Base-by-base conservation (phyloP, 352 stramenopile genomes). In the Pythium graminicola region DNA sequence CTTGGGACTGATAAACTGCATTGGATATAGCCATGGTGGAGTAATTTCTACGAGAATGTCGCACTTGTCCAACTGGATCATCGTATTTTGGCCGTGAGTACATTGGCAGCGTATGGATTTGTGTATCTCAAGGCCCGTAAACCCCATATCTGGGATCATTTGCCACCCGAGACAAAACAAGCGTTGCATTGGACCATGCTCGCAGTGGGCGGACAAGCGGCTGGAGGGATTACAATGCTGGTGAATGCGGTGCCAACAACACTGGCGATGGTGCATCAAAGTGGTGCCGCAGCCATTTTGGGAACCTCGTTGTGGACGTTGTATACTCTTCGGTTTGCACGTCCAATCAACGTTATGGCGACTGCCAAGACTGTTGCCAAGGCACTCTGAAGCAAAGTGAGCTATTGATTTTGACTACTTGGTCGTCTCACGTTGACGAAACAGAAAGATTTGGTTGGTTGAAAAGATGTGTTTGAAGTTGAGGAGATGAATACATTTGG, bases 61-160 rank as follows among this genome's bases (percentile, higher is more conserved):
- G 95, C 93, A 9, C 94, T 90, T 3, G 96, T 99, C 40, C 95
- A 99, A 67, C 89, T 97, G 32, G 92, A 99, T 65, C 95, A 99
- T 65, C 83, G 96, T 29, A 40, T 98, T 4, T 68, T 99, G 22
- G 96, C 95, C 6, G 72, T 96, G 16, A 64, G 64, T 6, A 98
- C 94, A 9, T 59, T 93, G 11, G 72, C 57, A 4, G 70, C 68
- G 14, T 89, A 86, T 54, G 55, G 60, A 17, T 51, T 64, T 4
- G 58, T 86, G 42, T 82, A 72, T 50, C 31, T 72, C 29, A 78
- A 84, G 53, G 76, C 72, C 3, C 74, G 76, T 31, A 84, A 83
- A 55, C 29, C 70, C 3, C 73, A 59, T 20, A 63, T 84, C 26
- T 95, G 86, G 87, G 52, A 64, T 22, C 75, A 76, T 22, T 65